phyloP scores from a whole-genome alignment of 768 basidiomycete genomes.

The Mycena capillaripes region DNA sequence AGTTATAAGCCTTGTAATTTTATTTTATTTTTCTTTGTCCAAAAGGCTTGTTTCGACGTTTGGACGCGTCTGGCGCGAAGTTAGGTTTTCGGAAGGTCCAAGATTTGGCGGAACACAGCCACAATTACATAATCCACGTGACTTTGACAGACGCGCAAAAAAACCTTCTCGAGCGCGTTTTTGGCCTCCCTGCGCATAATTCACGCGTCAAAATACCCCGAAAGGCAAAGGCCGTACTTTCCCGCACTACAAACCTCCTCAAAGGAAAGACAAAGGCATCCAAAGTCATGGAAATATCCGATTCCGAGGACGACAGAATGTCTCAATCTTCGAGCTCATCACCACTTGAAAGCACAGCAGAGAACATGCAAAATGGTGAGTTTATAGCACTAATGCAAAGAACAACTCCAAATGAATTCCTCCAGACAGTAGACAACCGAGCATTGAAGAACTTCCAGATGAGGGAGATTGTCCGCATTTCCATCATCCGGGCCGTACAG shows the following conservation, averaged over 20 bases:
- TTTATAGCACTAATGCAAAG: not conserved
- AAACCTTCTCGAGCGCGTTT: not conserved
- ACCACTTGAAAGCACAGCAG: not conserved
- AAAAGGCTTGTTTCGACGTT: not conserved
- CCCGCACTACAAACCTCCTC: not conserved
- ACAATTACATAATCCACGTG: not conserved
- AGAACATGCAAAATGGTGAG: not conserved
- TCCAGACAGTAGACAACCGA: not conserved
- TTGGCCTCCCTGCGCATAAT: not conserved
- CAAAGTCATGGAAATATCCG: not conserved
- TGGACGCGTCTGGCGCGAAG: not conserved
- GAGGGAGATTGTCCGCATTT: not conserved
- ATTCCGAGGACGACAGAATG: not conserved
- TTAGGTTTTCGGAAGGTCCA: not conserved
- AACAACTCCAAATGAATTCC: not conserved
- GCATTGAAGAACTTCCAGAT: not conserved
- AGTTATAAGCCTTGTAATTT: not conserved
- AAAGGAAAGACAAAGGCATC: not conserved
- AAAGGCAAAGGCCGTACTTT: not conserved
- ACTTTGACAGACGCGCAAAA: not conserved
- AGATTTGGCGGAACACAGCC: constrained; percentile 6
- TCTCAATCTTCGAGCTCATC: not conserved
- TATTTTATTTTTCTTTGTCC: not conserved
- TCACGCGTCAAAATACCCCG: not conserved
- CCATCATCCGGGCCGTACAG: not conserved